Evolutionary conservation across 306 rosid genomes (phyloP).

Genomic region (Macrotyloma uniflorum): DNA sequence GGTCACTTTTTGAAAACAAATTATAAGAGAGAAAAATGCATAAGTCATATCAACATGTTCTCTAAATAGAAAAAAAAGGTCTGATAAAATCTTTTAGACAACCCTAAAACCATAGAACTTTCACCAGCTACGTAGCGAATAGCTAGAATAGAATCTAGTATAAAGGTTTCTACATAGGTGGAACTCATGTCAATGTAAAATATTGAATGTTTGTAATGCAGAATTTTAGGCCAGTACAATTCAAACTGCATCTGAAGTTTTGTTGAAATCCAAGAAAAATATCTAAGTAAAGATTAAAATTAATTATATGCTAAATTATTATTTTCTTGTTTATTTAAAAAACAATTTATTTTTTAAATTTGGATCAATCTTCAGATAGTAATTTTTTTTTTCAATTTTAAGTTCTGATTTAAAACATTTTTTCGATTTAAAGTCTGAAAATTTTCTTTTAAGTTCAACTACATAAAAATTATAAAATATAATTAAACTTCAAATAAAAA

Average conservation of each 20-base stretch:
- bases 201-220: background rate
- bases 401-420: too few relatives aligned
- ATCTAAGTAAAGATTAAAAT: too few relatives aligned
- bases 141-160: slow-evolving; percentile 16
- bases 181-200: background rate
- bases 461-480: too few relatives aligned
- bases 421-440: too few relatives aligned
- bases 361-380: too few relatives aligned
- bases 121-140: background rate
- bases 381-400: too few relatives aligned
- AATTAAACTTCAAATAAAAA: too few relatives aligned
- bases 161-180: background rate
- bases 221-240: background rate
- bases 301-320: too few relatives aligned
- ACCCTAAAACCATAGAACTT: background rate
- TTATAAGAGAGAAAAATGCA: background rate
- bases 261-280: slow-evolving; percentile 11
- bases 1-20: background rate
- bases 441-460: too few relatives aligned
- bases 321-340: too few relatives aligned
- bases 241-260: background rate
- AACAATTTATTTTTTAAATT: too few relatives aligned
- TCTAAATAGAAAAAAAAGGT: background rate
- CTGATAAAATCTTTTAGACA: background rate
- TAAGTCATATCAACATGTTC: background rate